Base-by-base conservation (phyloP, 176 grass and related monocot species). In the Avena insularis region DNA sequence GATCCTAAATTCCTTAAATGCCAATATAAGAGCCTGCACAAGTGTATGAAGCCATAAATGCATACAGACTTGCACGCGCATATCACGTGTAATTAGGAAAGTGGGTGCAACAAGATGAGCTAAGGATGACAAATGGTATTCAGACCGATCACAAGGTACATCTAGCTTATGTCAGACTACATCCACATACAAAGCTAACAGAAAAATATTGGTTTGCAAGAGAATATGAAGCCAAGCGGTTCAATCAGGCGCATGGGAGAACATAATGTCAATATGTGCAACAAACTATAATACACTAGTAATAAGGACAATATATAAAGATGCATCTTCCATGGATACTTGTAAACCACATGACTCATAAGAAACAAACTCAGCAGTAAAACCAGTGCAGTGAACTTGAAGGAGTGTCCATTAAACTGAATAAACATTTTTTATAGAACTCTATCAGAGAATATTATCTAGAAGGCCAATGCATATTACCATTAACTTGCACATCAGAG, bases 401-500 rank as follows among this genome's bases (percentile, higher is more conserved):
- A 4, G 12, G 27, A 9, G 38, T 76, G 63, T 69, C 31, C 65
- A 23, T 70, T 77, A 15, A 90, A 82, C 6, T 82, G 38, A 86
- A 90, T 66, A 82, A 62, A 82, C n/a, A 90, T 49, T 57, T 61
- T 16, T 56, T 36, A 75, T 43, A 53, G 58, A 90, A 81, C 58
- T 25, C 4, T 82, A 85, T 66, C 43, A 65, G 29, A 55, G 33
- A 77, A 77, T 91, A 68, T 69, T 75, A 79, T 48, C 33, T 53
- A 77, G 29, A 11, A 87, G 88, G 43, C 13, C 21, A 74, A 36
- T 65, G 23, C 48, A 83, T 58, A 77, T 95, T 95, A 98, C 93
- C 93, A 90, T 98, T 98, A 82, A 95, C 88, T 90, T 92, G 78
- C 71, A 98, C 74, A 77, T 86, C 79, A 72, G 93, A 87, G 78